Conservation (phyloP, 2,329 filamentous ascomycete species). For the Claviceps spartinae region DNA sequence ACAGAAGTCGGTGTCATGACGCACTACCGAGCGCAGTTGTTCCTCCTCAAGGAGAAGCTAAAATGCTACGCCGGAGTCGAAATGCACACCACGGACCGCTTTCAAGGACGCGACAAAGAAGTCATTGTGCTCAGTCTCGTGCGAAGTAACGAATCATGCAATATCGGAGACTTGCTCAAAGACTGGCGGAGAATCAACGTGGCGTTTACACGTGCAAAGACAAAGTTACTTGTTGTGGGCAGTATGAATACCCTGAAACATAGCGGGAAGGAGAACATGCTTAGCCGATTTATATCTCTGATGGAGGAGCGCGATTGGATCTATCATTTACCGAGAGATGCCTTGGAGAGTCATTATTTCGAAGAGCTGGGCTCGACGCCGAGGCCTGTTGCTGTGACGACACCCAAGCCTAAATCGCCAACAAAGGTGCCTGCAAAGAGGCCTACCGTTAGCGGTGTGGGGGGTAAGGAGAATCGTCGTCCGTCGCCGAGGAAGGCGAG, state of each 20-base stretch:
- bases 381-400: slow-evolving; percentile 12
- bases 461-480: slow-evolving; percentile 31
- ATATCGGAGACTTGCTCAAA: slow-evolving; percentile 79
- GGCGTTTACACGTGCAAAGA: slow-evolving; percentile 83
- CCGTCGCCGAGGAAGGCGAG: slow-evolving; percentile 41
- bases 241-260: slow-evolving; percentile 67
- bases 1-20: slow-evolving; percentile 87
- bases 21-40: slow-evolving; percentile 86
- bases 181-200: slow-evolving; percentile 95
- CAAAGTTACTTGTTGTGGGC: slow-evolving; percentile 80
- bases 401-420: slow-evolving; percentile 4
- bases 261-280: slow-evolving; percentile 58
- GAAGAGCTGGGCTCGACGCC: slow-evolving; percentile 40
- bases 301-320: slow-evolving; percentile 73
- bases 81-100: slow-evolving; percentile 94
- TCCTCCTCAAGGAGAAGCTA: slow-evolving; percentile 63
- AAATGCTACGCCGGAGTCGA: slow-evolving; percentile 54
- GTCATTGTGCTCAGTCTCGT: slow-evolving; percentile 80
- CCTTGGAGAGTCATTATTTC: slow-evolving; percentile 55
- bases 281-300: slow-evolving; percentile 60
- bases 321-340: slow-evolving; percentile 53
- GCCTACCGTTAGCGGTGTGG: slow-evolving; percentile 9
- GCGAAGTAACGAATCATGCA: slow-evolving; percentile 66
- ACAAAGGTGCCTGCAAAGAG: slow-evolving; percentile 17
- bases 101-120: slow-evolving; percentile 93